Conservation (phyloP, 768 basidiomycete genomes). For the Podaxis sp. region DNA sequence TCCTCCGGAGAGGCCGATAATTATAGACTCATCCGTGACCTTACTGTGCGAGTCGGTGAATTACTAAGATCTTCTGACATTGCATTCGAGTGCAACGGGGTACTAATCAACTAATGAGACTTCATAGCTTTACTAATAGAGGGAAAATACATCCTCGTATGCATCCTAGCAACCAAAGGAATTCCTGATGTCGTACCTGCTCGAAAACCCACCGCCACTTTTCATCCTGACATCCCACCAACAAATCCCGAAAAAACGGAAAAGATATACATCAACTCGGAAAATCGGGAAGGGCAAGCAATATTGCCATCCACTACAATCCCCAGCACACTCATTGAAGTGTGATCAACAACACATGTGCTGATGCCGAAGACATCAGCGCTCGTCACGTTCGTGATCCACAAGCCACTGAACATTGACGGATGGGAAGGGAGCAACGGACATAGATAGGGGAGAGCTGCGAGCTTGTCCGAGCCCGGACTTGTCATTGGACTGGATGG, state of each 20-base stretch:
- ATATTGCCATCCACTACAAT: neutral
- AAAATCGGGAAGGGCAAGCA: no score
- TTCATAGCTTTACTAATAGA: neutral
- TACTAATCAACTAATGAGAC: neutral
- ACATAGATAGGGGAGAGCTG: neutral
- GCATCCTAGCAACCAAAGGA: no score
- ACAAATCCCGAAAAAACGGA: neutral
- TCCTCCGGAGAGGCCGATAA: neutral
- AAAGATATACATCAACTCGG: no score
- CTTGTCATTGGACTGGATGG: slow-evolving; percentile 7
- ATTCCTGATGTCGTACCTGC: neutral
- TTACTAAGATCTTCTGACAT: neutral
- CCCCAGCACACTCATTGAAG: neutral
- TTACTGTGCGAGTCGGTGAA: neutral
- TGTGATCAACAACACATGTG: neutral
- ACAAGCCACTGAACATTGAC: neutral
- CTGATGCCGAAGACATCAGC: neutral
- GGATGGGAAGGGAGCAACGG: slow-evolving; percentile 9
- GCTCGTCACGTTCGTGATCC: neutral
- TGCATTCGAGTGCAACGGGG: neutral
- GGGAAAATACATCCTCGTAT: no score
- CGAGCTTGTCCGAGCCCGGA: neutral
- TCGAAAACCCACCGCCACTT: neutral
- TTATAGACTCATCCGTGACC: neutral
- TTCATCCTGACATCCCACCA: neutral